Base-by-base conservation (phyloP, 331 rosid genomes). In the Pyrus hybrid region DNA sequence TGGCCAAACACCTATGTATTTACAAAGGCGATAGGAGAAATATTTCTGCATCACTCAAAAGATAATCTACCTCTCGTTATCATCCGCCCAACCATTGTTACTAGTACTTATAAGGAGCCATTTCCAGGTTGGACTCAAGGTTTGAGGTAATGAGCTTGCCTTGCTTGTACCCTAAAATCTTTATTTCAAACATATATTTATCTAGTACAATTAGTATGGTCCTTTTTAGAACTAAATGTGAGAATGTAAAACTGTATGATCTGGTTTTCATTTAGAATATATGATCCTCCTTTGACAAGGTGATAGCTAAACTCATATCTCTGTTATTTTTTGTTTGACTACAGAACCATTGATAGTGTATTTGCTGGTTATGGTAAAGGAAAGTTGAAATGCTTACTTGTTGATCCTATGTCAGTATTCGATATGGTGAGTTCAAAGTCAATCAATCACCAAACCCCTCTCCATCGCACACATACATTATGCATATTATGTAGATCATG, bases 111-210 rank as follows among this genome's bases (percentile, higher is more conserved):
- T 51, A 87, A 6, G 71, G 92, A 90, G 76, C 95, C 95, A 32
- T 90, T 90, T 51, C 85, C 90, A 3, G 95, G 95, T 37, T 90
- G 92, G 95, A 69, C 77, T 7, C 90, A 90, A 84, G 95, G 95
- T 28, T 17, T 87, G 32, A 84, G 87, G 92, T 86, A 81, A 51
- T 3, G 6, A 29, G 13, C 37, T 33, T 7, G 37, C 37, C 6
- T 29, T 23, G 8, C 41, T 7, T 61, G 35, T 9, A 6, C 35
- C 32, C 6, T 25, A 23, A 25, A 25, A 61, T 23, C 6, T 23
- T 22, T 22, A 21, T 11, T 7, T 57, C 37, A 33, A 33, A 33
- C 10, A 33, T 33, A 33, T 33, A 33, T 33, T 33, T 33, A 33
- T 33, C 37, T 33, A 7, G 10, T 33, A 33, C 37, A 33, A 33